Percentiles rank a stretch among this genome's conserved stretches.
Evolutionary conservation across 2,329 filamentous ascomycete species (phyloP).

Genomic region (Penicillium sp.): DNA sequence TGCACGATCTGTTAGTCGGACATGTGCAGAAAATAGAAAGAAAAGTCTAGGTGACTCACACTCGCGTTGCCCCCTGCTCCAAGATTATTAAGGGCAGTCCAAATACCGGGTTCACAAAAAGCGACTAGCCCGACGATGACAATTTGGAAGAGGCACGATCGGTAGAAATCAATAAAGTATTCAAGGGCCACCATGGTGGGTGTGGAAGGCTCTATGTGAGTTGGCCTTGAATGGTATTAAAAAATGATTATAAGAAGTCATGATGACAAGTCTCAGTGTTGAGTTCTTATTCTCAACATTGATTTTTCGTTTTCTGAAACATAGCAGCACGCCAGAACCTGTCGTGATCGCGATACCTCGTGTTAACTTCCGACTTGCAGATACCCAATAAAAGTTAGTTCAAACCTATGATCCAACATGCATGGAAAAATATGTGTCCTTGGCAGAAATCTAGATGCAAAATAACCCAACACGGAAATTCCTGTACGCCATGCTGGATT

Average conservation of each 20-base stretch:
- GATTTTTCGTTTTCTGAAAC: background rate
- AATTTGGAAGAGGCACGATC: conserved; percentile 47
- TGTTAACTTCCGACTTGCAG: background rate
- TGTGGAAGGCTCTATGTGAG: background rate
- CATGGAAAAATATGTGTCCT: background rate
- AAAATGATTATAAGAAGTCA: background rate
- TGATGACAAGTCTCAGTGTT: background rate
- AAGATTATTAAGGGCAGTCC: conserved; percentile 47
- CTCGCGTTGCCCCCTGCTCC: conserved; percentile 42
- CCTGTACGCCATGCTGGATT: background rate
- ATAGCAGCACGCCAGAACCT: conserved; percentile 13
- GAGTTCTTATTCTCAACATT: background rate
- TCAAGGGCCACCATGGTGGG: conserved; percentile 10
- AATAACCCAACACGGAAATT: background rate
- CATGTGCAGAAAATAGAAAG: background rate
- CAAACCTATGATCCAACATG: background rate
- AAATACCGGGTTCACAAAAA: conserved; percentile 46
- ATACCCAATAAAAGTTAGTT: background rate
- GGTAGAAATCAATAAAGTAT: conserved; percentile 29
- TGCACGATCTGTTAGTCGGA: conserved; percentile 25
- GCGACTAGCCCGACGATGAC: conserved; percentile 41
- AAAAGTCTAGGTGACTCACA: background rate
- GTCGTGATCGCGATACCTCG: conserved; percentile 11
- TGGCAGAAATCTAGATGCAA: background rate
- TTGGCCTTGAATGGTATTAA: background rate